Evolutionary conservation across 306 rosid species (phyloP).

Genomic region (Quercus suber): DNA sequence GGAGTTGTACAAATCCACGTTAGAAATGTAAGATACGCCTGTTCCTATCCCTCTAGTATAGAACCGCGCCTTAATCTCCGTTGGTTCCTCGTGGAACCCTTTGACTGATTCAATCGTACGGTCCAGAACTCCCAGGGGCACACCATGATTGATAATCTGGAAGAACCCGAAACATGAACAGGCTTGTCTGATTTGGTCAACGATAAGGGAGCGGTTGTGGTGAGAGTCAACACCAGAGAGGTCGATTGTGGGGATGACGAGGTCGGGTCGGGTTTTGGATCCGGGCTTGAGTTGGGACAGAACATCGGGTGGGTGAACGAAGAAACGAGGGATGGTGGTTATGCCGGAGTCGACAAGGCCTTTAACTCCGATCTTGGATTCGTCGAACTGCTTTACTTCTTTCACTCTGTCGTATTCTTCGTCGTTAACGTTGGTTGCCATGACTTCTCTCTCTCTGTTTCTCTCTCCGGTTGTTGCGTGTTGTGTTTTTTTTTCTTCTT

Average conservation of each 20-base stretch:
- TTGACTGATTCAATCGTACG: constrained; percentile 25
- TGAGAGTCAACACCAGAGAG: constrained; percentile 16
- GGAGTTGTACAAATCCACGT: constrained; percentile 33
- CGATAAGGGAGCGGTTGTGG: constrained; percentile 16
- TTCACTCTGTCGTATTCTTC: constrained; percentile 21
- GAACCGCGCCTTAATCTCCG: constrained; percentile 12
- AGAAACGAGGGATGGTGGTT: constrained; percentile 31
- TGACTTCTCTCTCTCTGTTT: not conserved
- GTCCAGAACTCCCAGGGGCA: constrained; percentile 21
- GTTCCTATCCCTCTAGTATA: constrained; percentile 13
- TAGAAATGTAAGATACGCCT: constrained; percentile 37
- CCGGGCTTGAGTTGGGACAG: constrained; percentile 8
- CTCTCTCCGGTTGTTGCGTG: not conserved
- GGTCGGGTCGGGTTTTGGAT: not conserved
- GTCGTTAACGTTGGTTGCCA: not conserved
- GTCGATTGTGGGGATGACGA: constrained; percentile 34
- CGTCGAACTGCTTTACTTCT: constrained; percentile 32
- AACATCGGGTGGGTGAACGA: constrained; percentile 34
- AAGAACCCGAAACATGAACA: constrained; percentile 38
- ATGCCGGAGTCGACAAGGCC: constrained; percentile 38
- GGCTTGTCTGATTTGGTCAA: constrained; percentile 27
- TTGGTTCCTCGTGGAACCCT: constrained; percentile 42
- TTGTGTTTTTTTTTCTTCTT: not conserved
- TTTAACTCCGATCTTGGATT: constrained; percentile 37
- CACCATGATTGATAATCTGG: constrained; percentile 46